Percentiles rank a stretch among this genome's conserved stretches.
Conservation (phyloP, 75 land plant species). For the Isoetes taiwanensis region DNA sequence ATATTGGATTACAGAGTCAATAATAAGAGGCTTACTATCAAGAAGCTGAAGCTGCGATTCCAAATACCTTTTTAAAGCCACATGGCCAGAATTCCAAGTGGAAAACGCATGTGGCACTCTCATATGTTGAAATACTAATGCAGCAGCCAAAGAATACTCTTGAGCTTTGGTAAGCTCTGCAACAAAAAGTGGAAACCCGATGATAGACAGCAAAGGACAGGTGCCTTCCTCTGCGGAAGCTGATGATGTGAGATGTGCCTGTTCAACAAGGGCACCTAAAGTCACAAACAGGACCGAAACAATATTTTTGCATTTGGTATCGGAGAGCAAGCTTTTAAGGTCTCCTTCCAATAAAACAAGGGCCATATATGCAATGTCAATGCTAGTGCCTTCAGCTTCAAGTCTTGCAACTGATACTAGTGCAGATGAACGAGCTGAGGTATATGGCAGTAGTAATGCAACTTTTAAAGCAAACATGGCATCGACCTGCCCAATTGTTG, state of each 20-base stretch:
- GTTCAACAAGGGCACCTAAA: too few species aligned
- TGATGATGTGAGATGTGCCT: too few species aligned
- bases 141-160: conserved; percentile 51
- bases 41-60: conserved; percentile 16
- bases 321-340: conserved; percentile 11
- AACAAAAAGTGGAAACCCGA: conserved; percentile 59
- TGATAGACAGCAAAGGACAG: conserved; percentile 12
- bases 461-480: conserved; percentile 44
- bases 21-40: too few species aligned
- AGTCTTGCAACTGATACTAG: too few species aligned
- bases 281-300: background rate
- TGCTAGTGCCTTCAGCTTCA: too few species aligned
- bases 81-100: conserved; percentile 49
- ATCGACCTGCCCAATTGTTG: conserved; percentile 16
- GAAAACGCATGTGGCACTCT: conserved; percentile 47
- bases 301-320: background rate
- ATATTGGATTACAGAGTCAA: too few species aligned
- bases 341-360: conserved; percentile 36
- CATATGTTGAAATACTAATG: conserved; percentile 55
- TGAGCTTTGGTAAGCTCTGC: conserved; percentile 54
- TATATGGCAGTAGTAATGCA: conserved; percentile 60
- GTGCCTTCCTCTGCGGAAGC: too few species aligned
- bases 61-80: conserved; percentile 44
- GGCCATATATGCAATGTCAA: too few species aligned
- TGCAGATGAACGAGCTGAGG: conserved; percentile 22